phyloP scores from a whole-genome alignment of 148 eudicot species.

The Arctostaphylos glauca region DNA sequence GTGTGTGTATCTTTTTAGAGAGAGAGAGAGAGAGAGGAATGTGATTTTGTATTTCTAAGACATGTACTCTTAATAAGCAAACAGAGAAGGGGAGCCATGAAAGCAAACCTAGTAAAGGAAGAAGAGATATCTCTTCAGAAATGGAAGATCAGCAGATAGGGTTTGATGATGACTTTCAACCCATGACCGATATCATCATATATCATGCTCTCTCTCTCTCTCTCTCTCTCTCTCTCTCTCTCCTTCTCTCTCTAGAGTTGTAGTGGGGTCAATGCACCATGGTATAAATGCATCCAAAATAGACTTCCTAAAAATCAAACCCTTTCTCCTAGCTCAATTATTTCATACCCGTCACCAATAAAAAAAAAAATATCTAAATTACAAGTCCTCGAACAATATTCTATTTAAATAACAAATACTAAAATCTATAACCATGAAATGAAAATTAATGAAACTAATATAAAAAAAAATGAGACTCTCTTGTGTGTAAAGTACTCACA shows the following conservation, averaged over 20 bases:
- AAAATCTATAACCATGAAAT: neutral
- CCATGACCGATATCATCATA: conserved; percentile 15
- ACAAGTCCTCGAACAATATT: conserved; percentile 5
- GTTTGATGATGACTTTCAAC: conserved; percentile 24
- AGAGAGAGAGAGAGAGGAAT: conserved; percentile 13
- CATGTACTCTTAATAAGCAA: conserved; percentile 28
- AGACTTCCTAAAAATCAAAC: conserved; percentile 31
- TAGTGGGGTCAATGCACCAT: conserved; percentile 30
- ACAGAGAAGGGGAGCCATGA: conserved; percentile 28
- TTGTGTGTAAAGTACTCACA: neutral
- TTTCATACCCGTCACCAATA: conserved; percentile 23
- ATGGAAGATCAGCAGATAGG: conserved; percentile 20
- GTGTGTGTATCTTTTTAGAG: neutral
- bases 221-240: conserved; percentile 13
- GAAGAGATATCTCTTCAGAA: conserved; percentile 20
- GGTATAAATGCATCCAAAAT: conserved; percentile 34
- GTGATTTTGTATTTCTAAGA: conserved; percentile 13
- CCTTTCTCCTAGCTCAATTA: conserved; percentile 22
- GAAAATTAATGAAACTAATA: neutral
- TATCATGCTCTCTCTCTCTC: conserved; percentile 6
- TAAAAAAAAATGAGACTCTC: neutral
- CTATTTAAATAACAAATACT: too few relatives aligned
- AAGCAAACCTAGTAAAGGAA: conserved; percentile 32
- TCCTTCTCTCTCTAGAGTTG: neutral
- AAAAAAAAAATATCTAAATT: conserved; percentile 13